Evolutionary conservation across 1,284 basidiomycete species (phyloP).

Genomic region (Sporisorium exsertum): DNA sequence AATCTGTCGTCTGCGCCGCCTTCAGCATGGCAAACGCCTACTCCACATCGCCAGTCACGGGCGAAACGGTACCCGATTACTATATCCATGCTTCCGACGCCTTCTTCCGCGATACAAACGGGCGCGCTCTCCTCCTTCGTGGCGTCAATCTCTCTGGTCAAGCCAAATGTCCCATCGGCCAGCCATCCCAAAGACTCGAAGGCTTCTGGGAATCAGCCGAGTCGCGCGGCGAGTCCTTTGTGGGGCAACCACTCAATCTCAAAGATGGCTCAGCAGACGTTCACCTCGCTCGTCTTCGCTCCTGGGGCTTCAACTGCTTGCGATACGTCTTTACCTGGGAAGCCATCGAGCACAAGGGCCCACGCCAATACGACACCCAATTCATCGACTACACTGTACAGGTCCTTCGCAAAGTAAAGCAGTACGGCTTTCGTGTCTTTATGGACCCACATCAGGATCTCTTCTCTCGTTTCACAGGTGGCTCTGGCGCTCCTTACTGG

Average conservation of each 20-base stretch:
- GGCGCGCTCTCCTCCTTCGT: slow-evolving; percentile 85
- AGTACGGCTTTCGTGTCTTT: slow-evolving; percentile 91
- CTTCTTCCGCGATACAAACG: slow-evolving; percentile 85
- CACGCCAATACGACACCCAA: slow-evolving; percentile 90
- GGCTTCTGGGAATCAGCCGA: slow-evolving; percentile 91
- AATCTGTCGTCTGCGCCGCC: neutral
- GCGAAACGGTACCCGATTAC: slow-evolving; percentile 41
- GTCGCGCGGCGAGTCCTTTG: slow-evolving; percentile 78
- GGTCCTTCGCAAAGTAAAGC: slow-evolving; percentile 88
- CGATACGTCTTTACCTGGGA: slow-evolving; percentile 95
- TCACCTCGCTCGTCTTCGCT: slow-evolving; percentile 85
- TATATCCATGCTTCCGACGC: slow-evolving; percentile 60
- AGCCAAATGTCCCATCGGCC: slow-evolving; percentile 81
- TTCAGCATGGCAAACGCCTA: slow-evolving; percentile 15
- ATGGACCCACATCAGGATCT: slow-evolving; percentile 98
- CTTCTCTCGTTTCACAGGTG: slow-evolving; percentile 96
- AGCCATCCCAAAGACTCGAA: slow-evolving; percentile 76
- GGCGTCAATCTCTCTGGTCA: slow-evolving; percentile 93
- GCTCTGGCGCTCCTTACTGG: slow-evolving; percentile 96
- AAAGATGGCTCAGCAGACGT: slow-evolving; percentile 86
- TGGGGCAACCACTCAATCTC: slow-evolving; percentile 79
- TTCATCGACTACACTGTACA: slow-evolving; percentile 92
- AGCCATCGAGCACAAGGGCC: slow-evolving; percentile 89
- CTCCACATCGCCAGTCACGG: slow-evolving; percentile 39
- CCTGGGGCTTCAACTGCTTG: slow-evolving; percentile 96